Evolutionary conservation across 495 filamentous ascomycete species (phyloP), one percentile per base, ranked within the genome.

Genomic region (Hypomontagnella submonticulosa): DNA sequence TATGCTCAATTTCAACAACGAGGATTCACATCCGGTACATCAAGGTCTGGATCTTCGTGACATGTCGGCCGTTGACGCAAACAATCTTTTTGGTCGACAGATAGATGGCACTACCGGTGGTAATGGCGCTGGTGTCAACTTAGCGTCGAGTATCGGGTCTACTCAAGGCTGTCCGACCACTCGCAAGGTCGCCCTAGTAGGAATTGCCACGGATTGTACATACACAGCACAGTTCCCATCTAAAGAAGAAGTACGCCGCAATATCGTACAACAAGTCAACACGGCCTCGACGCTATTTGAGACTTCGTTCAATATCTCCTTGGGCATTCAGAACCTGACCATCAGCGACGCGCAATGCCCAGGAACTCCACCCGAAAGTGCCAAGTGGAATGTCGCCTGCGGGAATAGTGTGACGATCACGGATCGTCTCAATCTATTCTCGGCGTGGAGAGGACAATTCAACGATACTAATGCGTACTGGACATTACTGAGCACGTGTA

Each of bases 131-230:
- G 90, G 91, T 62, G 91, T 96, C 53, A 97, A 97, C 67, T 77
- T 97, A 59, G 83, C 81, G 30, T 83, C 76, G 20, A 92, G 85
- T n/a, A 97, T 99, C 69, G 95, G 94, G 23, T 86, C 84, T 43
- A 90, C 89, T 0, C 73, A 76, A 9, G 95, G 95, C 44, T 99
- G 95, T 71, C 96, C 96, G 41, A 87, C 82, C 5, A 94, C 92
- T 4, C 87, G 92, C 56, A 92, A 90, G 75, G 92, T 99, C 32
- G 95, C 96, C 5, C 77, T 98, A 59, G 87, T 99, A 18, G 95
- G 95, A 10, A 88, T 99, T 15, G 93, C 93, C 4, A 95, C 92
- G 0, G 95, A 99, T 74, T 99, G 95, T 80, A 87, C 85, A 6
- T 97, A 97, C 71, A 91, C 87, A 52, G 78, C 78, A 1, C 79